These are phyloP conservation scores for Dendrocalamus sinicus DNA, from an alignment of 176 grass and related monocot genomes.

Conservation along the genomic window DNA sequence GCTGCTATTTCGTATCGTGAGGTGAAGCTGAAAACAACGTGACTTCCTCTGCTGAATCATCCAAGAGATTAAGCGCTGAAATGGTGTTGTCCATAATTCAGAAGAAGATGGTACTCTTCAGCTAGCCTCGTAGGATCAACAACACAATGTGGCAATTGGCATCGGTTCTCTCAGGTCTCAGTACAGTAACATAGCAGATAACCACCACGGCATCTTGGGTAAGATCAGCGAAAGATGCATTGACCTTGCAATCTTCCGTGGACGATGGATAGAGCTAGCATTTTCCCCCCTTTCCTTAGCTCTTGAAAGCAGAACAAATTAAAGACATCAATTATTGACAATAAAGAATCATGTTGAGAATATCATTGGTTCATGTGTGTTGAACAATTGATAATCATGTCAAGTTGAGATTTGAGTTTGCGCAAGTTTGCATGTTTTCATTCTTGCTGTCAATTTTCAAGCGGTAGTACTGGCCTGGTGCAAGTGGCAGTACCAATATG, in stretches of 20 bases:
- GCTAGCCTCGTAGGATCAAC: not conserved
- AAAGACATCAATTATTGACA: not conserved
- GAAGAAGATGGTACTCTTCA: not conserved
- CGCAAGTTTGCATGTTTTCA: too few species aligned
- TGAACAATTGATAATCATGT: too few species aligned
- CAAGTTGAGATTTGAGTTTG: too few species aligned
- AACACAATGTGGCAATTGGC: not conserved
- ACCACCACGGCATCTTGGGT: not conserved
- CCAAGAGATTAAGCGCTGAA: not conserved
- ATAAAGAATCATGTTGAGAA: too few species aligned
- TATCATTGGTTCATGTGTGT: too few species aligned
- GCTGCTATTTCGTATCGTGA: not conserved
- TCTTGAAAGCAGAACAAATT: not conserved
- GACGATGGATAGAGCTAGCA: not conserved
- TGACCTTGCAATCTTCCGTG: not conserved
- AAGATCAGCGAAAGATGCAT: not conserved
- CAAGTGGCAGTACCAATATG: too few species aligned
- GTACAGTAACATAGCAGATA: not conserved
- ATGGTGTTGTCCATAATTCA: not conserved
- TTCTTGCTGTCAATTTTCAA: too few species aligned
- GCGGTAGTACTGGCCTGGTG: too few species aligned
- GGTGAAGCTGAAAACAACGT: slow-evolving; percentile 25
- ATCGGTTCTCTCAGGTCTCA: not conserved
- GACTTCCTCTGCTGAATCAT: not conserved
- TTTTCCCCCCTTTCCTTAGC: not conserved